Base-by-base conservation (phyloP, 371 early-diverging fungal species). In the Chytridiales sp. region DNA sequence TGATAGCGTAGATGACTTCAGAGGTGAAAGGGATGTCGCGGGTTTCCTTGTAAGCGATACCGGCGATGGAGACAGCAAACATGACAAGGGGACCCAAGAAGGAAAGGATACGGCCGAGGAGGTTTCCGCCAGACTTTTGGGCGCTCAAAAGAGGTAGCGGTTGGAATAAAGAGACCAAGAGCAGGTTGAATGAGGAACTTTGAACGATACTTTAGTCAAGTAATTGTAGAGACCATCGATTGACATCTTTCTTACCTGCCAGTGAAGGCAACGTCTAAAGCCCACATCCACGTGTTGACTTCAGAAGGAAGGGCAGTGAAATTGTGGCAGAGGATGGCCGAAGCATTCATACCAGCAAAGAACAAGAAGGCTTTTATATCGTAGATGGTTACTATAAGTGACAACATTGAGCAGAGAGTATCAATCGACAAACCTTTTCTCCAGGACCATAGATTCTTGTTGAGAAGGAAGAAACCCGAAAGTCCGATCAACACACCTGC, bases 231-330 rank as follows among this genome's bases (percentile, higher is more conserved):
- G 9, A 9, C 5, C 9, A 11, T 9, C 6, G 44, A 44, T 44
- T 19, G 5, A 44, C 9, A n/a, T 9, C 44, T 44, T 44, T n/a
- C 8, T 44, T 44, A 48, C 48, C 48, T 48, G 26, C 48, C 48
- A 26, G 48, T 48, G 29, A 48, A 48, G 9, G 48, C 48, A 48
- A 48, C 48, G 19, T 48, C 48, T 9, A 48, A 32, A 48, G 48
- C 48, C 48, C 48, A 48, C 4, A 32, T 32, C 48, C 48, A 48
- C 48, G 21, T 30, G 17, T 30, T 24, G 26, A 32, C 26, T 30
- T 48, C 29, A 5, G 48, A 24, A 19, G 30, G 30, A 6, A 32
- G 17, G 26, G 26, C 32, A 9, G 48, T 48, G 8, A 48, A 29
- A 32, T 48, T 48, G 29, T 48, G 48, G 48, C 48, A 48, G 48